These are phyloP conservation scores for Neckera pumila DNA, from an alignment of 225 moss, liverwort and hornwort species.

Conservation along the genomic window DNA sequence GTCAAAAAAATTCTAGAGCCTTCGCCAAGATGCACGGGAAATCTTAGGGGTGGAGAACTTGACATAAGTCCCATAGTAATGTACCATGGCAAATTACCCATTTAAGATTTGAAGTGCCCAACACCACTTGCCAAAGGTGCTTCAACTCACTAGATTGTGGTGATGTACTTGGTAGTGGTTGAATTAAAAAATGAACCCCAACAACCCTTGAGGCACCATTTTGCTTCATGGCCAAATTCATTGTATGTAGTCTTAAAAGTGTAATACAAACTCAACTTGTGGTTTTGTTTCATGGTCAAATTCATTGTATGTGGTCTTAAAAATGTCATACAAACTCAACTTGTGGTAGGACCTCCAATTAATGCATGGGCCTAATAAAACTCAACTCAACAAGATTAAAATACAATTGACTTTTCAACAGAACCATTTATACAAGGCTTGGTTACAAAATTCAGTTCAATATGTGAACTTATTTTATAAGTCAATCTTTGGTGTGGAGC, in stretches of 20 bases:
- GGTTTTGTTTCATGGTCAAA: not conserved
- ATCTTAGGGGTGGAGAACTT: too few relatives aligned
- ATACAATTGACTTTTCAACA: not conserved
- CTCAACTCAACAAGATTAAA: not conserved
- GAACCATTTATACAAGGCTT: not conserved
- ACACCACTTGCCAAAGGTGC: too few relatives aligned
- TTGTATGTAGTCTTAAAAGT: not conserved
- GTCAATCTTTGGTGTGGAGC: not conserved
- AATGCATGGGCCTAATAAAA: not conserved
- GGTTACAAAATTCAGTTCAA: not conserved
- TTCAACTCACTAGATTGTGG: too few relatives aligned
- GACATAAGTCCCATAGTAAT: too few relatives aligned
- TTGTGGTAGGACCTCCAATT: not conserved
- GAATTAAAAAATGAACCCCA: not conserved
- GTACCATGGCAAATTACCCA: too few relatives aligned
- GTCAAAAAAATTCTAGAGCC: too few relatives aligned
- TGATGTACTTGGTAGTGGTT: not conserved
- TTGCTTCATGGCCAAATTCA: not conserved
- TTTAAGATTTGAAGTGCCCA: too few relatives aligned
- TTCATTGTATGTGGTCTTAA: not conserved
- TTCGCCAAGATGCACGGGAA: too few relatives aligned
- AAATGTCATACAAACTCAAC: not conserved
- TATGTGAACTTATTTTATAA: not conserved
- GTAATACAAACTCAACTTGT: not conserved
- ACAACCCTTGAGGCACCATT: not conserved